Evolutionary conservation across 1,284 basidiomycete genomes (phyloP), one percentile per base, ranked within the genome.

Genomic region (Naganishia cerealis): DNA sequence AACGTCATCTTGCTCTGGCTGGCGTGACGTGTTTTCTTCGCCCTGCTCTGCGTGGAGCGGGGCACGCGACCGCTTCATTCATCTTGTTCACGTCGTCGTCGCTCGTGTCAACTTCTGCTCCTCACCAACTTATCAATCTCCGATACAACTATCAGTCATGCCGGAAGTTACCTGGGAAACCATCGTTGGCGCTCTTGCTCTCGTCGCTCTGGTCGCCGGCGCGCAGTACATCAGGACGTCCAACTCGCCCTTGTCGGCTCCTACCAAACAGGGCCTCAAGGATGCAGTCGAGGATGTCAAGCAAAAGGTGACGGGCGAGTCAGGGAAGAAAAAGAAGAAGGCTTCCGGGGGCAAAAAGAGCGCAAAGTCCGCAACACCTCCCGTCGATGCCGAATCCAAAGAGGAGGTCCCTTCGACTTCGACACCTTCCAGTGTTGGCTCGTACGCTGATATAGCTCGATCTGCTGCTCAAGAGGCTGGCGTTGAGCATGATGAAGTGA

Each of bases 161-260:
- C 67, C 67, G 6, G 21, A 68, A 46, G 50, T 68, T 38, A 26
- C 67, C 18, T 63, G 59, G 46, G 67, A 68, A 59, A 68, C 67
- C n/a, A 56, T 68, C 61, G 43, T 68, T 55, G 61, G 59, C 40
- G 67, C 67, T n/a, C 59, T 56, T 50, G 55, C 62, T 18, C 58
- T 68, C 24, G 67, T 59, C n/a, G 67, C 67, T 33, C 43, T 68
- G 24, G 58, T 68, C 43, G 67, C 61, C 1, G 67, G 67, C n/a
- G 61, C 59, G 36, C 67, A 62, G 21, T 68, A 68, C 56, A 61
- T 68, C 48, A 53, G 58, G 38, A 63, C 39, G 26, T 63, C 67
- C 36, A 16, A 29, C 50, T 50, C 18, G 8, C 57, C n/a, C 39
- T 46, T 38, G 29, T 52, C 48, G 33, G 39, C n/a, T 21, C 46